Percentiles rank a stretch among this genome's conserved stretches.
These are phyloP conservation scores for Apophysomyces elegans DNA, from an alignment of 371 early-diverging fungal genomes.

Conservation along the genomic window DNA sequence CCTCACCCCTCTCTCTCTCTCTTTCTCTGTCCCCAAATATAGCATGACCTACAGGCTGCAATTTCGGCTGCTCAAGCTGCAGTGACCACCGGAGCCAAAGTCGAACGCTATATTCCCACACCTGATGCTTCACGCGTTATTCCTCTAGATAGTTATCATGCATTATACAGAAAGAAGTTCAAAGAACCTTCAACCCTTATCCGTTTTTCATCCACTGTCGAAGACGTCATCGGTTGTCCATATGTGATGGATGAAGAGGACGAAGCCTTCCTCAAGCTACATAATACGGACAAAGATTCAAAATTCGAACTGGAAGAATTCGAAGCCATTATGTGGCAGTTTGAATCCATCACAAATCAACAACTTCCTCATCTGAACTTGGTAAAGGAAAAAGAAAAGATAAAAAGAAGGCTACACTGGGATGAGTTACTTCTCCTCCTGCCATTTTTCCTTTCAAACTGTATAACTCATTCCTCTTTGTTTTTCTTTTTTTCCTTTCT, in stretches of 20 bases:
- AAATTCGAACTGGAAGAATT: slow-evolving; percentile 67
- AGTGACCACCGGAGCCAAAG: slow-evolving; percentile 59
- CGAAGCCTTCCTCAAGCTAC: slow-evolving; percentile 68
- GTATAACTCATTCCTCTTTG: slow-evolving; percentile 7
- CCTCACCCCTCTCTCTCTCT: not conserved
- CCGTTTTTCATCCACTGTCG: slow-evolving; percentile 83
- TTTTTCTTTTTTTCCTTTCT: not conserved
- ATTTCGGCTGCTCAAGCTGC: slow-evolving; percentile 81
- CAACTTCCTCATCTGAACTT: slow-evolving; percentile 61
- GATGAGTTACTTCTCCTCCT: slow-evolving; percentile 19
- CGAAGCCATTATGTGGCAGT: slow-evolving; percentile 80
- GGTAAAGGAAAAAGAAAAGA: slow-evolving; percentile 29
- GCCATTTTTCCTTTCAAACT: slow-evolving; percentile 3
- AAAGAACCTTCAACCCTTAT: slow-evolving; percentile 78
- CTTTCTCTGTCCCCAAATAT: slow-evolving; percentile 61
- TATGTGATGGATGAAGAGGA: slow-evolving; percentile 93
- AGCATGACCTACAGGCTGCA: slow-evolving; percentile 92
- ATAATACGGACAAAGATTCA: slow-evolving; percentile 39
- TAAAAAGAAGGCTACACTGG: slow-evolving; percentile 9
- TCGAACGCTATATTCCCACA: slow-evolving; percentile 84
- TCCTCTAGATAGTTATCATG: slow-evolving; percentile 58
- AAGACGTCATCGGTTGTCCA: slow-evolving; percentile 84
- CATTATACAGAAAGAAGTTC: slow-evolving; percentile 72
- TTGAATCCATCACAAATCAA: slow-evolving; percentile 67
- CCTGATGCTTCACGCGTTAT: slow-evolving; percentile 88